Base-by-base conservation (phyloP, 2,329 filamentous ascomycete species). In the Celoporthe dispersa region DNA sequence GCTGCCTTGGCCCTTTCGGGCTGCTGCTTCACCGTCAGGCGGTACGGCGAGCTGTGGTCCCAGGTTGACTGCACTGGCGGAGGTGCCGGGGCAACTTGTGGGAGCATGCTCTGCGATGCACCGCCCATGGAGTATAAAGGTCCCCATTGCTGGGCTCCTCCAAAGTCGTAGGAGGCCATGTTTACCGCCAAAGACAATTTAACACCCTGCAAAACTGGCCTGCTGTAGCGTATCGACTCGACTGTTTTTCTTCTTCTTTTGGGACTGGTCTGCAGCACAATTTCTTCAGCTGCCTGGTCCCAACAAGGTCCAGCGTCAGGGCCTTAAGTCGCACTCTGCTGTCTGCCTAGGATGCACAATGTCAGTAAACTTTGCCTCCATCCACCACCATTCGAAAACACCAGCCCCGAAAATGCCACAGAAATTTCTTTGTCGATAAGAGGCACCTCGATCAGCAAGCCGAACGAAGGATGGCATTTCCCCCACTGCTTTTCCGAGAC, bases 1-100 rank as follows among this genome's bases (percentile, higher is more conserved):
- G 70, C 70, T 14, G 68, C 70, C 25, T 71, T 71, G n/a, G 70
- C 70, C 64, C 70, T 71, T 31, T 71, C 70, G 31, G 70, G 70
- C 37, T 71, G 70, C 68, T 71, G 70, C n/a, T 71, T 71, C 61
- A 71, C 66, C 65, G 68, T 68, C 16, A 71, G 60, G 37, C 62
- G 68, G 57, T 71, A 71, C 16, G 70, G 70, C 12, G 70, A 70
- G 31, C 48, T 66, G 33, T 71, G 70, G 7, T 70, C 68, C 70
- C 70, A 71, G 22, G 68, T 60, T 8, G 70, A 63, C 14, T 67
- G 19, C 5, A 64, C 44, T 9, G 41, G 39, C 33, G 55, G 14
- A 37, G 61, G 55, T 14, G 53, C 64, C 16, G 67, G 65, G 5
- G 64, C 61, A 37, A 70, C 68, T 25, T 70, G 68, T 39, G 70